phyloP scores from a whole-genome alignment of 2,329 filamentous ascomycete genomes.

The Cadophora sp. region DNA sequence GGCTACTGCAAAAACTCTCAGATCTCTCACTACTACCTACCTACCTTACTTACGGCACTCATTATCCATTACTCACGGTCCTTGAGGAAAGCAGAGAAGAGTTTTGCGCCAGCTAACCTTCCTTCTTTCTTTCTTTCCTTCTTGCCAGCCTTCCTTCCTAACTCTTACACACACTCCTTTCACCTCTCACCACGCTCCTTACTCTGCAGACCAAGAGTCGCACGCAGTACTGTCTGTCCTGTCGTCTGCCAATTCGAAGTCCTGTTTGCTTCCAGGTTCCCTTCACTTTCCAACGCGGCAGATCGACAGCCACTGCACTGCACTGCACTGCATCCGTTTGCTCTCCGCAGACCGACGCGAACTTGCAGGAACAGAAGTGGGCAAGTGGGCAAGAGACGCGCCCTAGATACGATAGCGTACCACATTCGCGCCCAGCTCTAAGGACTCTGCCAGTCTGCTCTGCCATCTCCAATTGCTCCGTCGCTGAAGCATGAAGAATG shows the following conservation, averaged over 20 bases:
- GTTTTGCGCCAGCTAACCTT: neutral
- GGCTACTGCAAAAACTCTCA: constrained; percentile 1
- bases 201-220: neutral
- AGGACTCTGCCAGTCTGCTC: neutral
- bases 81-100: neutral
- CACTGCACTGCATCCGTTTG: neutral
- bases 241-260: neutral
- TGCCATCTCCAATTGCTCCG: neutral
- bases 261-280: neutral
- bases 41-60: neutral
- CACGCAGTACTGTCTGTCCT: neutral
- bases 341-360: constrained; percentile 3
- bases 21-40: constrained; percentile 1
- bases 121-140: neutral
- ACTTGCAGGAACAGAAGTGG: constrained; percentile 6
- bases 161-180: neutral
- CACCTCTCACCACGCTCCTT: constrained; percentile 8
- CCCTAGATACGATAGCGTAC: constrained; percentile 4
- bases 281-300: neutral
- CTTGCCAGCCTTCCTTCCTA: neutral
- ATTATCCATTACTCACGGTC: neutral
- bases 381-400: neutral
- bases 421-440: neutral
- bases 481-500: constrained; percentile 21
- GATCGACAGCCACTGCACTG: neutral